Percentiles rank a stretch among this genome's conserved stretches.
phyloP scores from a whole-genome alignment of 2,329 filamentous ascomycete species.

The Hypoxylon sp. region DNA sequence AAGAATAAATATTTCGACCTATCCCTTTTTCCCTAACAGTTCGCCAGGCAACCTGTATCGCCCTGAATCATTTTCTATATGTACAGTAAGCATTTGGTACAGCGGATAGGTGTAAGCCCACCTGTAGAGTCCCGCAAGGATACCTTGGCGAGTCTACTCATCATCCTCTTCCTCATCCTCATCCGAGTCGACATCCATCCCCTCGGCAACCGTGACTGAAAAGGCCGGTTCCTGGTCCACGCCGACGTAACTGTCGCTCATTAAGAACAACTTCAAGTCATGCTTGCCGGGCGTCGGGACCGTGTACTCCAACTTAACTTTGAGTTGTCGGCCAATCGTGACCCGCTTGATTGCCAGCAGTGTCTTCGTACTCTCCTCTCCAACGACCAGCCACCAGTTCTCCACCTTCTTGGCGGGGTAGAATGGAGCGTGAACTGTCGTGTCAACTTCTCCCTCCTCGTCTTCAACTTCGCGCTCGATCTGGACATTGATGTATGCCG shows the following conservation, averaged over 20 bases:
- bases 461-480: conserved; percentile 87
- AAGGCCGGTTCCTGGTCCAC: conserved; percentile 97
- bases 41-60: conserved; percentile 32
- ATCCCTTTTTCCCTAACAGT: conserved; percentile 29
- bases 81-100: conserved; percentile 52
- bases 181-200: conserved; percentile 93
- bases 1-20: conserved; percentile 29
- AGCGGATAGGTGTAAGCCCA: conserved; percentile 43
- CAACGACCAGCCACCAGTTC: conserved; percentile 98
- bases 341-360: conserved; percentile 95
- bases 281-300: conserved; percentile 87
- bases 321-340: conserved; percentile 82
- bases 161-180: conserved; percentile 77
- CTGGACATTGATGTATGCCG: conserved; percentile 84
- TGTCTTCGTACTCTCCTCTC: conserved; percentile 88
- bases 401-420: conserved; percentile 93
- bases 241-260: conserved; percentile 97
- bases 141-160: conserved; percentile 38
- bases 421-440: conserved; percentile 93
- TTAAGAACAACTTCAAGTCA: conserved; percentile 89
- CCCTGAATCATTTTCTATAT: conserved; percentile 47
- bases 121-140: conserved; percentile 36
- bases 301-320: conserved; percentile 86
- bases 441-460: conserved; percentile 76
- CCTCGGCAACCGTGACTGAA: conserved; percentile 85